These are phyloP conservation scores for Baorangia bicolor DNA, from an alignment of 768 basidiomycete genomes.

Conservation along the genomic window DNA sequence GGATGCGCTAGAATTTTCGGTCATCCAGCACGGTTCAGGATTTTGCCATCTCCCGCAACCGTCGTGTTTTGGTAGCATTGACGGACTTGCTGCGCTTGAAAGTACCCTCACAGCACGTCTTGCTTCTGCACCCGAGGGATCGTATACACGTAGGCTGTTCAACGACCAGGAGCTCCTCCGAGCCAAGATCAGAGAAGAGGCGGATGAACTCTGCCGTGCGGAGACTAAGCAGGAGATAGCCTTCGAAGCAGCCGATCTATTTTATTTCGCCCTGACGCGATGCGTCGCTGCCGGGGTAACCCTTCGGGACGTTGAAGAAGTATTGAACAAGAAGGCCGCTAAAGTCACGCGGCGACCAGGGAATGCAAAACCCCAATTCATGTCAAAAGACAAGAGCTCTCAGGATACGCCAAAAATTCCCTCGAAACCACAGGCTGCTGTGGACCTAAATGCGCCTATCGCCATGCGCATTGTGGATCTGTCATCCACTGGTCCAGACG, in stretches of 20 bases:
- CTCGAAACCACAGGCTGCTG: conserved; percentile 18
- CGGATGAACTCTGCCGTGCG: conserved; percentile 91
- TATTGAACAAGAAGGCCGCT: conserved; percentile 81
- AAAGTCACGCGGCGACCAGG: conserved; percentile 86
- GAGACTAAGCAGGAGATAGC: conserved; percentile 78
- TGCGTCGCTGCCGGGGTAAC: conserved; percentile 83
- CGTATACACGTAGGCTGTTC: conserved; percentile 89
- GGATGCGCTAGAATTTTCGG: conserved; percentile 88
- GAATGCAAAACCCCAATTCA: conserved; percentile 88
- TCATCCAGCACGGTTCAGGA: conserved; percentile 85
- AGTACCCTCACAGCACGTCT: conserved; percentile 71
- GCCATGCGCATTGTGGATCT: conserved; percentile 77
- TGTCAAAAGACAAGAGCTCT: conserved; percentile 19
- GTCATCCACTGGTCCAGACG: conserved; percentile 41
- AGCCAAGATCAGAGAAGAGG: conserved; percentile 98
- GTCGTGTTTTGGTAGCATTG: conserved; percentile 84
- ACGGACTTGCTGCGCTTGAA: conserved; percentile 83
- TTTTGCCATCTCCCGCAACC: conserved; percentile 90
- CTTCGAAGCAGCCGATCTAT: conserved; percentile 92
- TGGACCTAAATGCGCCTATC: conserved; percentile 50
- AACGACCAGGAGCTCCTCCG: conserved; percentile 75
- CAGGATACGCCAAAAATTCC: conserved; percentile 31
- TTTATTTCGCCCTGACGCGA: conserved; percentile 88
- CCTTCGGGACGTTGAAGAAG: conserved; percentile 79
- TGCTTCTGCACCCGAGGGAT: conserved; percentile 78